A percentile compares a stretch with the other conserved stretches of the same genome.
Conservation (phyloP, 257 asterid genomes). For the Scutellaria baicalensis region DNA sequence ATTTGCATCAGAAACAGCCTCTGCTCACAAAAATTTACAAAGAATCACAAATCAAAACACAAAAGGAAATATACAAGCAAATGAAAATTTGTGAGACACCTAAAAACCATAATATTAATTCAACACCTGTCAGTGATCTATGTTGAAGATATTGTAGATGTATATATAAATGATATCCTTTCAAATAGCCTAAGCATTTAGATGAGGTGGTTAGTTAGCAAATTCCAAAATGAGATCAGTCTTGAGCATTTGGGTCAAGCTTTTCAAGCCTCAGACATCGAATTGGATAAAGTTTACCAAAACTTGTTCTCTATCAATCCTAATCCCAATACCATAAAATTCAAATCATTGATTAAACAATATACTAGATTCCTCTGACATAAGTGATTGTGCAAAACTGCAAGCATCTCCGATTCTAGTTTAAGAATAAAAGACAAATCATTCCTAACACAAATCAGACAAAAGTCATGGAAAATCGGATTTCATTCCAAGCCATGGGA, state of each 20-base stretch:
- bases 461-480: no score
- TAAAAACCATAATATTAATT: background rate
- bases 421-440: background rate
- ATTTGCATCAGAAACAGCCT: slow-evolving; percentile 87
- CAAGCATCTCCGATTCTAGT: background rate
- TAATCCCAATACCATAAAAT: background rate
- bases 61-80: background rate
- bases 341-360: background rate
- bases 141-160: background rate
- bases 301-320: background rate
- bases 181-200: no score
- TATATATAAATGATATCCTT: no score
- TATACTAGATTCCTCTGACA: background rate
- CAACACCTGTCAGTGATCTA: background rate
- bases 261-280: background rate
- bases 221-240: background rate
- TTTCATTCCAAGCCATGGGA: no score
- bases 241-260: background rate
- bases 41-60: background rate
- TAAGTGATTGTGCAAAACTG: background rate
- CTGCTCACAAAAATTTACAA: slow-evolving; percentile 31
- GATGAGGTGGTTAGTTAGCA: background rate
- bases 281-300: background rate
- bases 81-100: background rate
- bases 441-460: no score